Evolutionary conservation across 2,329 filamentous ascomycete genomes (phyloP).

Genomic region (Elsinoe arachidis): DNA sequence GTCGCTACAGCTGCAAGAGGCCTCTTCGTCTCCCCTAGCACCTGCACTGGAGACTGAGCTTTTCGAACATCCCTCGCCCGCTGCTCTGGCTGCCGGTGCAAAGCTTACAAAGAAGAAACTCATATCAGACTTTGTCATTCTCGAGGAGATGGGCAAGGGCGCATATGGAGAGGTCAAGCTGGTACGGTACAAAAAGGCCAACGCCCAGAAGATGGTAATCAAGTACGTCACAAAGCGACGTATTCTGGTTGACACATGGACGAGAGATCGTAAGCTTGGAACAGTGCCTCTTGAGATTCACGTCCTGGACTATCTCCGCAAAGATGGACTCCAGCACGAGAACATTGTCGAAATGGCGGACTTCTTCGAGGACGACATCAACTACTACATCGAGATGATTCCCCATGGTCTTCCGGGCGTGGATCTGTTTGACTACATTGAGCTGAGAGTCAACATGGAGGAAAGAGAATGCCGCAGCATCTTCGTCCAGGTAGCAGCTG

Average conservation of each 20-base stretch:
- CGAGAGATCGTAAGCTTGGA: conserved; percentile 79
- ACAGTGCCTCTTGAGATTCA: conserved; percentile 97
- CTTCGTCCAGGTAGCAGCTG: conserved; percentile 84
- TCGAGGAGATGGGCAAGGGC: conserved; percentile 97
- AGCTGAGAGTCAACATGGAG: conserved; percentile 91
- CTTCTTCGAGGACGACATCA: conserved; percentile 69
- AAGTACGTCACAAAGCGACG: conserved; percentile 97
- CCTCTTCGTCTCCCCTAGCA: conserved; percentile 15
- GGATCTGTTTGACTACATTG: conserved; percentile 98
- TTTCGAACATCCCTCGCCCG: conserved; percentile 32
- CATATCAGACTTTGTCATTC: conserved; percentile 81
- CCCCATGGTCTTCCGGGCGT: conserved; percentile 93
- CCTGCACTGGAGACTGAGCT: conserved; percentile 22
- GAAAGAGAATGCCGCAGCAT: conserved; percentile 90
- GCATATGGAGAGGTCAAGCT: conserved; percentile 97
- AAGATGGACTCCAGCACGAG: conserved; percentile 55
- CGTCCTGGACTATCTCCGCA: conserved; percentile 83
- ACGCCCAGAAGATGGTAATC: conserved; percentile 75
- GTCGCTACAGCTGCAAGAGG: conserved; percentile 38
- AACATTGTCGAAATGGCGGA: conserved; percentile 63
- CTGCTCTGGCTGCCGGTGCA: conserved; percentile 25
- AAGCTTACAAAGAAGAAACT: conserved; percentile 56
- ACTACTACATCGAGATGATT: conserved; percentile 98
- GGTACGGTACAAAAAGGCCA: conserved; percentile 67
- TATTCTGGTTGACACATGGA: conserved; percentile 98